Evolutionary conservation across 495 filamentous ascomycete species (phyloP).

Genomic region (Podospora pseudoanserina): DNA sequence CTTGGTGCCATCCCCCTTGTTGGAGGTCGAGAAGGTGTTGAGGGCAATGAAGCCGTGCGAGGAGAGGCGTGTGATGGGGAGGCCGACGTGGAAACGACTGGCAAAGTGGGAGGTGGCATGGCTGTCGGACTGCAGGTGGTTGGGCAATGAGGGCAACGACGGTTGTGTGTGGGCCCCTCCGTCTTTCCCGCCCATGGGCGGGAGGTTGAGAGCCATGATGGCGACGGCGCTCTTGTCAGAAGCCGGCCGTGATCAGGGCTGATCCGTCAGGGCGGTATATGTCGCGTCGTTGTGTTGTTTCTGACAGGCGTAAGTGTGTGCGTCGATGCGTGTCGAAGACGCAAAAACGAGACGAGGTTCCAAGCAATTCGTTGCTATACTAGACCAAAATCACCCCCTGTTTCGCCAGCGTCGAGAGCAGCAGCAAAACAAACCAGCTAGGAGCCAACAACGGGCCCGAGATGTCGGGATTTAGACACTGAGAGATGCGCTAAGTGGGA

Average conservation of each 20-base stretch:
- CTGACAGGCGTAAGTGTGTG: neutral
- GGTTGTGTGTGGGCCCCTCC: conserved; percentile 73
- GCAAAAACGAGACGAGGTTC: neutral
- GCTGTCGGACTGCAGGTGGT: conserved; percentile 93
- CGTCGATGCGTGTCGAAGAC: neutral
- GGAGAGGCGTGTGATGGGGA: conserved; percentile 82
- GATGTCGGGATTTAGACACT: conserved; percentile 2
- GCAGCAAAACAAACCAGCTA: neutral
- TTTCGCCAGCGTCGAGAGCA: neutral
- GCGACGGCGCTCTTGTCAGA: conserved; percentile 21
- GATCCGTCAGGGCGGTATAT: neutral
- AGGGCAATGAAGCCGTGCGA: conserved; percentile 85
- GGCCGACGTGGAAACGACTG: conserved; percentile 86
- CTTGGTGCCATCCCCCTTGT: conserved; percentile 83
- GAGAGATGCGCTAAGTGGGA: conserved; percentile 9
- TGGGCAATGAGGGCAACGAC: conserved; percentile 80
- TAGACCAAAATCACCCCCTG: neutral
- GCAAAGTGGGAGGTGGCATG: conserved; percentile 93
- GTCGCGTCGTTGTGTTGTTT: neutral
- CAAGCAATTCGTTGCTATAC: neutral
- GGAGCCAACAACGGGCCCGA: neutral
- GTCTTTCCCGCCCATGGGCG: conserved; percentile 40
- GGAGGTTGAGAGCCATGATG: conserved; percentile 47
- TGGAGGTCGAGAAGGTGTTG: conserved; percentile 87
- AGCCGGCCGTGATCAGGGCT: conserved; percentile 19